Evolutionary conservation across 2,329 filamentous ascomycete species (phyloP), one percentile per base, ranked within the genome.

Genomic region (Aspergillus fijiensis): DNA sequence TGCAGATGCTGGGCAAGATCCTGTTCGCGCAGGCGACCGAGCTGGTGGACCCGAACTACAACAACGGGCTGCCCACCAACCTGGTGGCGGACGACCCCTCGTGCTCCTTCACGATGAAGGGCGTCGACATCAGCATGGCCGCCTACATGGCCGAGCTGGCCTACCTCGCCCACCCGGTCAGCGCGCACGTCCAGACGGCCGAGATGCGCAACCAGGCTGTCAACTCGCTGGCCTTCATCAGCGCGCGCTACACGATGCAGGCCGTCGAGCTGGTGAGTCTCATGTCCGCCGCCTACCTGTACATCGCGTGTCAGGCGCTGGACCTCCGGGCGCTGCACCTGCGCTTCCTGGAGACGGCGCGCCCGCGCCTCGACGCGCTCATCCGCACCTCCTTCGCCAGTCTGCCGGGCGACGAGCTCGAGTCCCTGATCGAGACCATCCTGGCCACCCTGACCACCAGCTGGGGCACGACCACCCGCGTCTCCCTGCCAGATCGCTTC

Each of bases 201-300:
- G 88, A 90, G 71, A 87, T 88, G 84, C 77, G 82, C 48, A 89
- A 89, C 66, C 87, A 90, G 69, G 78, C 81, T 0, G 75, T 90
- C 60, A 90, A 90, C 68, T 88, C 84, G 0, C 78, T 90, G 23
- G 87, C 87, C 0, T 29, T 89, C 0, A 74, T 88, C 5, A 80
- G 82, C 0, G 82, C 82, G 0, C 79, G 86, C 3, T 83, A 84
- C 55, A 85, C 84, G 0, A 71, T 81, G 49, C 78, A 82, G 58
- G 82, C 85, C 1, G 76, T 81, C 1, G 84, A 87, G 47, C 65
- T 87, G 1, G 70, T 88, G 2, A 76, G 79, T 0, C 75, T 85
- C 59, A 82, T 88, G 75, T 74, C 71, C 2, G 82, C 85, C 0
- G 78, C 79, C 0, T 81, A 85, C 54, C 68, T 87, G 0, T 80